Evolutionary conservation across 2,329 filamentous ascomycete genomes (phyloP), one percentile per base, ranked within the genome.

Genomic region (Setomelanomma holmii): DNA sequence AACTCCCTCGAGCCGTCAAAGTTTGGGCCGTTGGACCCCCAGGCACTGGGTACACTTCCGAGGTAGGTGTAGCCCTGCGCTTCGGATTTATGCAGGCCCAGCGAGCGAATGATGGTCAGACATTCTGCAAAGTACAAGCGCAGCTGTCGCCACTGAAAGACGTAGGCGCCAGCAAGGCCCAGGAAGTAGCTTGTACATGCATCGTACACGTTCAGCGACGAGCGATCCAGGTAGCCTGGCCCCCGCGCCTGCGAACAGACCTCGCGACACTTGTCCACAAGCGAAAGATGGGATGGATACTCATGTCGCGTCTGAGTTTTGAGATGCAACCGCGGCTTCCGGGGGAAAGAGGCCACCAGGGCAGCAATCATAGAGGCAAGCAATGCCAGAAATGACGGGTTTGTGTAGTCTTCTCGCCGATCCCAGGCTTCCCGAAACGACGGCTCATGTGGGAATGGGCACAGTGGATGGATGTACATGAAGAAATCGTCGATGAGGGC

Each of bases 401-500:
- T 86, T 5, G 80, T 83, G 45, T 86, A 80, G 67, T 91, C 89
- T 65, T 89, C 84, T 27, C 89, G 81, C 48, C 82, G 82, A 6
- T 81, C 80, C 71, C 91, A 89, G 1, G 86, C 86, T 55, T 86
- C 82, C 19, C 89, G 83, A 70, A 93, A 92, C 4, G 88, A 89
- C 0, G 89, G 88, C 68, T 92, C 88, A 71, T 93, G 89, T 0
- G 89, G 89, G 51, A 93, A 92, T 0, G 89, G 89, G 51, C 84
- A 85, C 7, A 93, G 80, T 1, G 89, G 89, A 63, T 92, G 88
- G 46, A 92, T 88, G 69, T 91, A 91, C 16, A 87, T 91, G 75
- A 92, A 93, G 80, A 90, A 93, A 76, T 93, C 89, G 70, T 92
- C 88, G 51, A 93, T 84, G 14, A 92, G 79, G 2, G 88, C 80